Evolutionary conservation across 352 stramenopile genomes (phyloP), one percentile per base, ranked within the genome.

Genomic region (Pythium rhizo-oryzae): DNA sequence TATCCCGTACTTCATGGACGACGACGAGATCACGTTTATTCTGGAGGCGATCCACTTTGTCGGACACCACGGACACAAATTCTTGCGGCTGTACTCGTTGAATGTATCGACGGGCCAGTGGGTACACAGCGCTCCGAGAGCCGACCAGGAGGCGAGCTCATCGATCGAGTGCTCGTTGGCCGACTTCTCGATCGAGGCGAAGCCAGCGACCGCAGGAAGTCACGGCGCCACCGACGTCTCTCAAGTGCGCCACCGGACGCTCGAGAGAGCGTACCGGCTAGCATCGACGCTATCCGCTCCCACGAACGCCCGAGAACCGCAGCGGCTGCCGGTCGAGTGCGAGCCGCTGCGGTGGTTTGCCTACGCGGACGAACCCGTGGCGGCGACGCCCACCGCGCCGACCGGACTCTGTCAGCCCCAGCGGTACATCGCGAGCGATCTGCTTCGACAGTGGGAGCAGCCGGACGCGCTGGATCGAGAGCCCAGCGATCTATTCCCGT

Each of bases 81-180:
- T 99, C 18, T 79, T 99, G 51, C 90, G 87, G 19, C 78, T 94
- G 52, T 99, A 99, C 76, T 67, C 65, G 46, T 97, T 96, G 68
- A 97, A 4, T 4, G 18, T 47, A 2, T 47, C 41, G 9, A 47
- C 41, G 15, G 41, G 41, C 18, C 41, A 47, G 41, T 47, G 41
- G 41, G 41, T 47, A 7, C 7, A 47, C 18, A 19, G 13, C 15
- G 41, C 15, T 8, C 18, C 41, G 7, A 8, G 7, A n/a, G 6
- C 13, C 4, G 9, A 47, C 18, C 28, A 33, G 28, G 15, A 47
- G 18, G 9, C 13, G n/a, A n/a, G n/a, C n/a, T n/a, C n/a, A n/a
- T 1, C 41, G 41, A n/a, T n/a, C 41, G 41, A 47, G 1, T n/a
- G 41, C 15, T 21, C 13, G 9, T 47, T 47, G 41, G 41, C 1